Percentiles rank a stretch among this genome's conserved stretches.
Conservation (phyloP, 2,329 filamentous ascomycete genomes). For the Pleomassaria siparia region DNA sequence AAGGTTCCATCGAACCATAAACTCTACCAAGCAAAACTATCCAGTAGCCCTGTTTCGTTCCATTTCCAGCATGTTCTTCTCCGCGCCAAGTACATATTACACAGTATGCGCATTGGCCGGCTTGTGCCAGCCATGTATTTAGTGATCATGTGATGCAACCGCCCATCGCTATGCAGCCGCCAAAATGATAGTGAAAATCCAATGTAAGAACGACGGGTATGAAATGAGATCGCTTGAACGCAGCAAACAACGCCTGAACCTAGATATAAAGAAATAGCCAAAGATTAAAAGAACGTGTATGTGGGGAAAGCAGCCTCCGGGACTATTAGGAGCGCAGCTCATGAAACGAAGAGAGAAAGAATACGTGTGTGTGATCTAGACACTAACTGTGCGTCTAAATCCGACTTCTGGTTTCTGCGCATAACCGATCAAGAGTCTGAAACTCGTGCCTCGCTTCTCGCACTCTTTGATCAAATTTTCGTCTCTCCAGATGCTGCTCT, state of each 20-base stretch:
- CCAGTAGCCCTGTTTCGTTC: conserved; percentile 10
- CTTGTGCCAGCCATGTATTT: conserved; percentile 27
- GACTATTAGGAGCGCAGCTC: conserved; percentile 38
- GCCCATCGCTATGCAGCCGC: conserved; percentile 33
- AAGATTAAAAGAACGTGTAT: conserved; percentile 10
- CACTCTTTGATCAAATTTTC: conserved; percentile 77
- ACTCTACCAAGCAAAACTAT: not conserved
- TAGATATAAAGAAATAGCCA: not conserved
- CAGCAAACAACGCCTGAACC: conserved; percentile 26
- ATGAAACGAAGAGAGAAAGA: conserved; percentile 10
- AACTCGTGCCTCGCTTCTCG: conserved; percentile 80
- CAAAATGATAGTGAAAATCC: conserved; percentile 11
- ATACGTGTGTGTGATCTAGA: conserved; percentile 36
- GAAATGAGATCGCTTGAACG: conserved; percentile 38
- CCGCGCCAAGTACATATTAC: conserved; percentile 14
- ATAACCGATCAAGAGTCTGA: conserved; percentile 89
- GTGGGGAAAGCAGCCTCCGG: conserved; percentile 22
- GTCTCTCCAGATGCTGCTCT: conserved; percentile 77
- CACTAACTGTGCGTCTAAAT: conserved; percentile 51
- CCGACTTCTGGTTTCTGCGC: conserved; percentile 71
- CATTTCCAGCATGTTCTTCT: conserved; percentile 37
- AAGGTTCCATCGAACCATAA: not conserved
- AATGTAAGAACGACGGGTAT: conserved; percentile 31
- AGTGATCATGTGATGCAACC: conserved; percentile 7
- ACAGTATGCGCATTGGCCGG: conserved; percentile 19